phyloP scores from a whole-genome alignment of 164 flowering plant species.

The grape (Vitis vinifera) region DNA sequence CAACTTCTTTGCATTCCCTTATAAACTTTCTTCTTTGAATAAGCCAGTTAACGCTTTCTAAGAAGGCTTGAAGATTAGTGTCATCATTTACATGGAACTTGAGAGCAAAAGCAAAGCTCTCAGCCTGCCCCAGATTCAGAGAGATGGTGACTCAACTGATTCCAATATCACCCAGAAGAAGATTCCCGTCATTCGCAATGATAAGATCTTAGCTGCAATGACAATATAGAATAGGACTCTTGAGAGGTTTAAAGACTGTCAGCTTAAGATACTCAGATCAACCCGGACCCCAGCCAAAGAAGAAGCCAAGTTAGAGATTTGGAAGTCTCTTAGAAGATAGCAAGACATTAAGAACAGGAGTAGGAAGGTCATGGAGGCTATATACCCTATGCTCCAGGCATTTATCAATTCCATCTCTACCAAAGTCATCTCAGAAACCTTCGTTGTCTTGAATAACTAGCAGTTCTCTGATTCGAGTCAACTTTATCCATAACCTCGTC shows the following conservation, averaged over 20 bases:
- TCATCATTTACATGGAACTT: too few relatives aligned
- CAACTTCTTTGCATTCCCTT: too few relatives aligned
- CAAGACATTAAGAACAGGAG: slow-evolving; percentile 4
- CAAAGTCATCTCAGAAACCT: too few relatives aligned
- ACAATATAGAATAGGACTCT: slow-evolving; percentile 19
- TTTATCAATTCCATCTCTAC: too few relatives aligned
- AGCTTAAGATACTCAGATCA: background rate
- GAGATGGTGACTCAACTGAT: slow-evolving; percentile 76
- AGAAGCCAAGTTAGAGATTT: background rate
- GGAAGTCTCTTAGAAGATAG: slow-evolving; percentile 20
- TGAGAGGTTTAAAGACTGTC: slow-evolving; percentile 5
- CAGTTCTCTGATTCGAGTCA: too few relatives aligned
- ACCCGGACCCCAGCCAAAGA: slow-evolving; percentile 5
- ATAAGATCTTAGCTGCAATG: slow-evolving; percentile 20
- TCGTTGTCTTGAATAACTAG: too few relatives aligned
- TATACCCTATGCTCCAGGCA: slow-evolving; percentile 27
- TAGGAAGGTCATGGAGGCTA: slow-evolving; percentile 18
- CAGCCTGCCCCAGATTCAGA: slow-evolving; percentile 70
- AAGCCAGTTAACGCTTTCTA: too few relatives aligned
- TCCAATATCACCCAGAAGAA: slow-evolving; percentile 81
- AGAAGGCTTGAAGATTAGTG: too few relatives aligned
- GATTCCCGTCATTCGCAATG: background rate
- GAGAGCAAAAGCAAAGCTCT: too few relatives aligned
- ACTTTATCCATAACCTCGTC: too few relatives aligned
- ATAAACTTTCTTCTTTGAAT: too few relatives aligned